Base-by-base conservation (phyloP, 139 green algal species). In the Monoraphidium neglectum region DNA sequence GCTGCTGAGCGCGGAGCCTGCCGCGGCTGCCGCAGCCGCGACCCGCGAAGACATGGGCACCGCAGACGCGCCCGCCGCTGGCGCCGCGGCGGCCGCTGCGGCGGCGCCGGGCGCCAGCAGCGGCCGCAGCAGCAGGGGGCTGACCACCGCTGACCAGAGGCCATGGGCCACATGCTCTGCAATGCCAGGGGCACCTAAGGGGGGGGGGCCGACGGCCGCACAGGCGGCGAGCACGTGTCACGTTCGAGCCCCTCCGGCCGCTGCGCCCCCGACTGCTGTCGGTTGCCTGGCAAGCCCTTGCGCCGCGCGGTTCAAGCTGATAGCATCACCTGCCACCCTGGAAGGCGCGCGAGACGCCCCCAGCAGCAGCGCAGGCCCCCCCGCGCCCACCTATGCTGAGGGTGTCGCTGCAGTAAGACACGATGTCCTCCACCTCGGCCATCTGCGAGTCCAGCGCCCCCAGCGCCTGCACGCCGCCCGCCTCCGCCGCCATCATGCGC, bases 351-450 rank as follows among this genome's bases (percentile, higher is more conserved):
- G n/a, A 28, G 16, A 6, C 21, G n/a, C n/a, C 16, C 49, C 49
- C 16, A 38, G 26, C 59, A 67, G 59, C 59, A 38, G 59, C 59
- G 59, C 26, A 67, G 59, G 13, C 13, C 18, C 26, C 21, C 6
- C 37, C 8, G 21, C 18, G 40, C 79, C 33, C 40, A 93, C 92
- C 92, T 77, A 89, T 86, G 62, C 61, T 65, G 16, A 97, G 86
- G 35, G 98, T 87, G 82, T 99, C 96, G 61, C 93, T 95, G 82
- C 86, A 92, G 85, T 98, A 99, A 24, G 90, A 94, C 12, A 99
- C 69, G 65, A 98, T 79, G 78, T 98, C 96, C 77, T 97, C 94
- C 16, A 98, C 84, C 81, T 98, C 95, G 0, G 92, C 92, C 37
- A 98, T 82, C 43, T 88, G 82, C 0, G 83, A 91, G 71, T 98